A percentile compares a stretch with the other conserved stretches of the same genome.
Conservation (phyloP, 371 early-diverging fungal species). For the Choanephora cucurbitarum region DNA sequence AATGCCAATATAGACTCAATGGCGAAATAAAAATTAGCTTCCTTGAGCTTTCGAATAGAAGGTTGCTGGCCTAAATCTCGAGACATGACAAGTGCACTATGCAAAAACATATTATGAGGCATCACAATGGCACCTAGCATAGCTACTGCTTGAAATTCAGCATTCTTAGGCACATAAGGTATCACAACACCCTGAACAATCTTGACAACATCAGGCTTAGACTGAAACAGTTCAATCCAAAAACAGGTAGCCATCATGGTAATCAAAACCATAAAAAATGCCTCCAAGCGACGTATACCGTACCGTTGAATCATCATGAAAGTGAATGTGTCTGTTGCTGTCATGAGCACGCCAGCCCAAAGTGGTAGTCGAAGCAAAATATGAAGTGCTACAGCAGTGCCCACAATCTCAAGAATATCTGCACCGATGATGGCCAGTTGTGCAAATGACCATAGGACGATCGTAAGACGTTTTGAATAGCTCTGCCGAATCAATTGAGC, state of each 20-base stretch:
- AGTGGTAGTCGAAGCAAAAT: slow-evolving; percentile 65
- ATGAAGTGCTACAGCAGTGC: slow-evolving; percentile 77
- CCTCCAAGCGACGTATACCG: slow-evolving; percentile 65
- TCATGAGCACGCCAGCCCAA: slow-evolving; percentile 70
- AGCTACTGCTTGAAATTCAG: slow-evolving; percentile 68
- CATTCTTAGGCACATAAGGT: slow-evolving; percentile 56
- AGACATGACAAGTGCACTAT: slow-evolving; percentile 65
- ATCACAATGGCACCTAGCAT: slow-evolving; percentile 73
- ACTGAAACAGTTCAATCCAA: slow-evolving; percentile 63
- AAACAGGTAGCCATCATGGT: slow-evolving; percentile 69
- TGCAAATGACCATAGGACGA: slow-evolving; percentile 60
- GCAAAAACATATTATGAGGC: slow-evolving; percentile 80
- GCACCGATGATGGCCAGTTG: slow-evolving; percentile 77
- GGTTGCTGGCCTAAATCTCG: slow-evolving; percentile 56
- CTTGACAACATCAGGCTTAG: slow-evolving; percentile 53
- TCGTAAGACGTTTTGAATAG: slow-evolving; percentile 50
- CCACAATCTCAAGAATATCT: slow-evolving; percentile 75
- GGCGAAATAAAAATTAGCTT: slow-evolving; percentile 69
- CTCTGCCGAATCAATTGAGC: slow-evolving; percentile 58
- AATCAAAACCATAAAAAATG: slow-evolving; percentile 65
- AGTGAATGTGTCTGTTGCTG: slow-evolving; percentile 65
- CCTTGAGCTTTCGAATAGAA: slow-evolving; percentile 52
- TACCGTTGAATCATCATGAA: slow-evolving; percentile 67
- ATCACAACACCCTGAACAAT: slow-evolving; percentile 61
- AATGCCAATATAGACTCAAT: slow-evolving; percentile 68